These are phyloP conservation scores for Thraustochytrium sp. DNA, from an alignment of 352 stramenopile species.

Conservation along the genomic window DNA sequence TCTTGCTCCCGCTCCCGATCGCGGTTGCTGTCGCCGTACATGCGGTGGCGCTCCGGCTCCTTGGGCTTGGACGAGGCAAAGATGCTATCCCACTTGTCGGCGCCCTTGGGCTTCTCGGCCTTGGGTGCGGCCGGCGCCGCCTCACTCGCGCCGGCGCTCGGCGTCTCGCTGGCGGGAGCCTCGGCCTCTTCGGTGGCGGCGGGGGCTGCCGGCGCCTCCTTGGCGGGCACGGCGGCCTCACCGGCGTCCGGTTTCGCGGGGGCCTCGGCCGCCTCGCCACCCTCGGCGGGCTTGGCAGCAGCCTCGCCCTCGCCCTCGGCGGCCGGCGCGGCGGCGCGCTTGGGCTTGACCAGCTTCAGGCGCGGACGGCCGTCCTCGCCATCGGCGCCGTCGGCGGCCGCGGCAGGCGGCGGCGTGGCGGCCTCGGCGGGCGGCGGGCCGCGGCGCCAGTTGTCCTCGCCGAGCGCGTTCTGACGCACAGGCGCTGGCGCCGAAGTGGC, in stretches of 20 bases:
- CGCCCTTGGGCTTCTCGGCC: not conserved
- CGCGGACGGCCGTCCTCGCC: not conserved
- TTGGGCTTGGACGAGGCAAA: not conserved
- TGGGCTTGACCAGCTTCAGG: constrained; percentile 1
- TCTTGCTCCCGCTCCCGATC: constrained; percentile 16
- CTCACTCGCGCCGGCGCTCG: not conserved
- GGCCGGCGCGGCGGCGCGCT: not conserved
- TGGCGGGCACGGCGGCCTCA: not conserved
- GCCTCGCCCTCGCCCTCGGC: too few relatives aligned
- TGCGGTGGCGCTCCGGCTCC: constrained; percentile 12
- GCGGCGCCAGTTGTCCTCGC: constrained; percentile 9
- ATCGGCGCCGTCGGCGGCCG: not conserved
- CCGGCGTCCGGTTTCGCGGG: not conserved
- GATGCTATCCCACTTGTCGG: constrained; percentile 40
- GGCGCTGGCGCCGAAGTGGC: too few relatives aligned
- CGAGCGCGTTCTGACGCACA: not conserved
- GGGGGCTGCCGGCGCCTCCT: not conserved
- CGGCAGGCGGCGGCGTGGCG: not conserved
- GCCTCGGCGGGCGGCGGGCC: not conserved
- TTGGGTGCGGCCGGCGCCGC: not conserved
- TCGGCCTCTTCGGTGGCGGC: not conserved
- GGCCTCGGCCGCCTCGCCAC: not conserved
- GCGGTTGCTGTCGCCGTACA: constrained; percentile 8
- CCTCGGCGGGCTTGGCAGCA: not conserved
- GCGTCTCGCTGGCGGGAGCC: not conserved